Percentiles rank a stretch among this genome's conserved stretches.
Conservation (phyloP, 345 rosid genomes). For the Linum trigynum region DNA sequence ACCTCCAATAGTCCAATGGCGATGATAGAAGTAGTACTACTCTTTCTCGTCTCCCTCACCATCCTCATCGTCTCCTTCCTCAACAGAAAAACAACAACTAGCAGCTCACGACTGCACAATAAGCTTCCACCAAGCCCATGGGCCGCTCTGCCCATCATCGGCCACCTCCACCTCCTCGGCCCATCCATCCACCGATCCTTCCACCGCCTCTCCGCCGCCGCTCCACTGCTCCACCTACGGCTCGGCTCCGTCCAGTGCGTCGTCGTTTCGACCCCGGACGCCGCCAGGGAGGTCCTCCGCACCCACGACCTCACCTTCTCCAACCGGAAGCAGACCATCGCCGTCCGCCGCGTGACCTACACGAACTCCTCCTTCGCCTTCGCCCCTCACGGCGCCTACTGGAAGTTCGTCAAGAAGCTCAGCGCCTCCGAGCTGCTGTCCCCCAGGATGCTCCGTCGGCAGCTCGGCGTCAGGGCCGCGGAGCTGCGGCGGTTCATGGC, state of each 20-base stretch:
- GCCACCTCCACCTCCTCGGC: constrained; percentile 39
- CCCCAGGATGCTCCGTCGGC: constrained; percentile 19
- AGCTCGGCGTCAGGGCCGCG: constrained; percentile 22
- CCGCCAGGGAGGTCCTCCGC: constrained; percentile 29
- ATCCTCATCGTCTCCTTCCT: no score
- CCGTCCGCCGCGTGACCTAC: constrained; percentile 35
- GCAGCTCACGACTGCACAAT: background rate
- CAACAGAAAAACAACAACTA: no score
- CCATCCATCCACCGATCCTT: constrained; percentile 31
- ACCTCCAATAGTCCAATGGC: no score
- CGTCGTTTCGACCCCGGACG: constrained; percentile 30
- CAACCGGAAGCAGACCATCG: constrained; percentile 20
- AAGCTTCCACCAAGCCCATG: constrained; percentile 27
- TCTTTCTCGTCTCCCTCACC: no score
- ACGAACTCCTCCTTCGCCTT: constrained; percentile 32
- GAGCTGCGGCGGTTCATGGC: constrained; percentile 19
- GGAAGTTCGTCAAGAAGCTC: constrained; percentile 39
- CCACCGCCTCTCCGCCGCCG: constrained; percentile 7
- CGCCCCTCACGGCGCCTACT: constrained; percentile 31
- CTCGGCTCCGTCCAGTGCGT: constrained; percentile 31
- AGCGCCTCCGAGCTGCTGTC: constrained; percentile 36
- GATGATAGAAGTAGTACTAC: no score
- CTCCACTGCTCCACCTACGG: constrained; percentile 24
- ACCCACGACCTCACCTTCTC: constrained; percentile 30
- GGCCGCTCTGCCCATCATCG: constrained; percentile 30